Evolutionary conservation across 1,284 basidiomycete genomes (phyloP).

Genomic region (Neolentinus lepideus): DNA sequence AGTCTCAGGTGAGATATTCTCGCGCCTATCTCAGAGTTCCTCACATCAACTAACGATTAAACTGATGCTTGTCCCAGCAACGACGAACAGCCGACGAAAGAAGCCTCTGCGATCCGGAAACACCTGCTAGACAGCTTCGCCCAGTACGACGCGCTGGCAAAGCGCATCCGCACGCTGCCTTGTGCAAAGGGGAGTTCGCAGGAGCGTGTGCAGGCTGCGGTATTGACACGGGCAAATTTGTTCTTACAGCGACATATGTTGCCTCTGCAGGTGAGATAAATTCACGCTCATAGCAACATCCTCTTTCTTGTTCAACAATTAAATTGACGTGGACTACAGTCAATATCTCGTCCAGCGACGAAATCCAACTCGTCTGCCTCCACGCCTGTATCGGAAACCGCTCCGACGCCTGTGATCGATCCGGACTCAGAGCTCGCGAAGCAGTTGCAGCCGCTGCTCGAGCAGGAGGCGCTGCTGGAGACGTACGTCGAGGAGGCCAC

Average conservation of each 20-base stretch:
- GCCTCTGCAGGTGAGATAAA: conserved; percentile 55
- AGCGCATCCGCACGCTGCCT: conserved; percentile 73
- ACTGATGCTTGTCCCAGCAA: conserved; percentile 39
- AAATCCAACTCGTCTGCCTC: conserved; percentile 12
- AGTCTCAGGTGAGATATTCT: conserved; percentile 38
- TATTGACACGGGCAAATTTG: conserved; percentile 68
- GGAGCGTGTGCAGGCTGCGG: conserved; percentile 77
- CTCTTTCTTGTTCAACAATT: conserved; percentile 2
- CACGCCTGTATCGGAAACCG: conserved; percentile 7
- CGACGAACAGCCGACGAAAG: conserved; percentile 54
- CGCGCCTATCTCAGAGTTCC: conserved; percentile 2
- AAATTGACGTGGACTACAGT: conserved; percentile 26
- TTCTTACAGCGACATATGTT: conserved; percentile 91
- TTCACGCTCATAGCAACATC: conserved; percentile 1
- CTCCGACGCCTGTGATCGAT: conserved; percentile 31
- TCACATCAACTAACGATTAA: neutral
- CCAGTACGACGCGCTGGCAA: conserved; percentile 85
- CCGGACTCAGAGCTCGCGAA: conserved; percentile 65
- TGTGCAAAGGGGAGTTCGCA: conserved; percentile 66
- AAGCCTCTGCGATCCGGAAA: conserved; percentile 70
- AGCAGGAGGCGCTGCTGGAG: conserved; percentile 87
- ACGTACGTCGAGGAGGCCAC: conserved; percentile 78
- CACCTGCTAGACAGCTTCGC: conserved; percentile 78
- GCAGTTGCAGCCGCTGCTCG: conserved; percentile 76
- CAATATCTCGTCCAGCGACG: conserved; percentile 48